phyloP scores from a whole-genome alignment of 2,329 filamentous ascomycete species.

The Stagonosporopsis rhizophila region DNA sequence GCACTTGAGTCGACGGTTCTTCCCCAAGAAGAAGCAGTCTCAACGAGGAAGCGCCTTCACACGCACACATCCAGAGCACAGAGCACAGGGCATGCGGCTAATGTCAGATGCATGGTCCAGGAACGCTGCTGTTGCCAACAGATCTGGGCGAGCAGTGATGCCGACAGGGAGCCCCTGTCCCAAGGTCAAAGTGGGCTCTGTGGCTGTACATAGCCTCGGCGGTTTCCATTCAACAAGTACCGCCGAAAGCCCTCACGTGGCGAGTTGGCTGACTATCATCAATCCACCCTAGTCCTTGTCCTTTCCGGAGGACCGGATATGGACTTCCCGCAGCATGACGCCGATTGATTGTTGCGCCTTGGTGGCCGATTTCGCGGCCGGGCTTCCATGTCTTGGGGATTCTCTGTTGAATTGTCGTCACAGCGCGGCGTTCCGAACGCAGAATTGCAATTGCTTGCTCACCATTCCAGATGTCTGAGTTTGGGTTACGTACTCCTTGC shows the following conservation, averaged over 20 bases:
- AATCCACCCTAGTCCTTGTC: conserved; percentile 26
- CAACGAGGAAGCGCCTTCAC: conserved; percentile 2
- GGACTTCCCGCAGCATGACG: conserved; percentile 16
- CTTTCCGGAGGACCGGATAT: conserved; percentile 23
- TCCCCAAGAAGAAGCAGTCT: background rate
- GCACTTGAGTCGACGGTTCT: background rate
- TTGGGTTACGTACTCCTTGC: conserved; percentile 15
- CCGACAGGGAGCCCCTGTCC: conserved; percentile 39
- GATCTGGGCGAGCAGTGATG: conserved; percentile 35
- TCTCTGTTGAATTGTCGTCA: conserved; percentile 16
- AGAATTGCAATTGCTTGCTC: conserved; percentile 16
- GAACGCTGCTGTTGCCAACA: conserved; percentile 31
- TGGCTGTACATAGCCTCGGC: conserved; percentile 40
- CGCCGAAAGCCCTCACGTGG: conserved; percentile 45
- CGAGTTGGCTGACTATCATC: conserved; percentile 19
- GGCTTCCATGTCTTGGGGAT: conserved; percentile 17
- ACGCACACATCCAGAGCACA: conserved; percentile 18
- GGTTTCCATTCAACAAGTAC: conserved; percentile 18
- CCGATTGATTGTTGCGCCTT: conserved; percentile 4
- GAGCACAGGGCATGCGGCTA: conserved; percentile 25
- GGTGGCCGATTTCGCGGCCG: conserved; percentile 26
- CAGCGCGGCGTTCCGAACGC: conserved; percentile 15
- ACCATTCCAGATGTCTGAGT: background rate
- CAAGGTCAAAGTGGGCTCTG: conserved; percentile 24
- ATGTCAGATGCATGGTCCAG: conserved; percentile 27